Percentiles rank a stretch among this genome's conserved stretches.
phyloP scores from a whole-genome alignment of 768 basidiomycete genomes.

The Chalciporus chontae region DNA sequence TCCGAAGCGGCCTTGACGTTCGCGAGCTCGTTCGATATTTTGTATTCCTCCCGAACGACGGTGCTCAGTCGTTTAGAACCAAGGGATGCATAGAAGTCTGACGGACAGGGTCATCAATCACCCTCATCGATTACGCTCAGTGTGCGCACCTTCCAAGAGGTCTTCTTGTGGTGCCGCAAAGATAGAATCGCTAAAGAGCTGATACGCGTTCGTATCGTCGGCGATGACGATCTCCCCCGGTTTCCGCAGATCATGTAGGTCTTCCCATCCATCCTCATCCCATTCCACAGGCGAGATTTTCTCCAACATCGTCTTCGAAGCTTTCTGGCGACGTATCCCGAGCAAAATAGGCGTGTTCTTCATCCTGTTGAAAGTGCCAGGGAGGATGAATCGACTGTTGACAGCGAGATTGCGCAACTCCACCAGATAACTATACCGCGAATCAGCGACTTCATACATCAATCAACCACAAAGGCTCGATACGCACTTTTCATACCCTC shows the following conservation, averaged over 20 bases:
- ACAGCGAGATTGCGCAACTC: constrained; percentile 88
- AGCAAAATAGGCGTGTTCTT: constrained; percentile 68
- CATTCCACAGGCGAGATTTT: constrained; percentile 24
- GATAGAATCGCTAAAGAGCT: constrained; percentile 72
- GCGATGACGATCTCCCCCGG: constrained; percentile 75
- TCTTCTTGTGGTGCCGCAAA: constrained; percentile 88
- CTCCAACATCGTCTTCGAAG: constrained; percentile 14
- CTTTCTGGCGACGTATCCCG: constrained; percentile 59
- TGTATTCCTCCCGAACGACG: constrained; percentile 76
- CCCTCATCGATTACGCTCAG: not conserved
- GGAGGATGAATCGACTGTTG: constrained; percentile 54
- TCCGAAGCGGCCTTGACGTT: constrained; percentile 47
- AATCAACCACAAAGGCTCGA: not conserved
- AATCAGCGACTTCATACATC: not conserved
- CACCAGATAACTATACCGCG: constrained; percentile 58
- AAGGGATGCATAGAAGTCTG: constrained; percentile 72
- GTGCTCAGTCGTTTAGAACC: constrained; percentile 73
- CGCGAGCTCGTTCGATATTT: constrained; percentile 49
- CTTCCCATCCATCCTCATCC: constrained; percentile 75
- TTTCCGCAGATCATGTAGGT: constrained; percentile 65
- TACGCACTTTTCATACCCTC: constrained; percentile 63
- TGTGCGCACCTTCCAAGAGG: constrained; percentile 67
- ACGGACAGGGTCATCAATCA: not conserved
- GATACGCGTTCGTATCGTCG: constrained; percentile 80
- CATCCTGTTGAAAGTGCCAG: constrained; percentile 55